phyloP scores from a whole-genome alignment of 2,329 filamentous ascomycete genomes.

The Trichoderma endophyticum region DNA sequence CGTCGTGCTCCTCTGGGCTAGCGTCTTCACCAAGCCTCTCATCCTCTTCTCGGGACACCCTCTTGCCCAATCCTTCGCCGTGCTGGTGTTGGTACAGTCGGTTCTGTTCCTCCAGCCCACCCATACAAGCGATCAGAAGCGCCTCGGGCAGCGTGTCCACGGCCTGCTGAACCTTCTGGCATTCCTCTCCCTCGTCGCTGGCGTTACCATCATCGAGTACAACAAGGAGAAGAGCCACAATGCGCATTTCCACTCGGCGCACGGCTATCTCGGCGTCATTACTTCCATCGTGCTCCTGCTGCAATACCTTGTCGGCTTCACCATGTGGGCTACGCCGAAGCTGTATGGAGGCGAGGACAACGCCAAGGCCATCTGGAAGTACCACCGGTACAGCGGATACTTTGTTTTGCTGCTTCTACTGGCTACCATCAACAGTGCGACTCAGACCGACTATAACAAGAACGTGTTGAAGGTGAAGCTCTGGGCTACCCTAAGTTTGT shows the following conservation, averaged over 20 bases:
- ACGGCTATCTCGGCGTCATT: slow-evolving; percentile 77
- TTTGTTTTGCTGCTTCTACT: slow-evolving; percentile 66
- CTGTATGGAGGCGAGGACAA: slow-evolving; percentile 76
- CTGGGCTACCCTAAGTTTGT: slow-evolving; percentile 70
- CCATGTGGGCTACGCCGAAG: slow-evolving; percentile 72
- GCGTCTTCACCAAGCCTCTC: slow-evolving; percentile 65
- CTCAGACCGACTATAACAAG: slow-evolving; percentile 70
- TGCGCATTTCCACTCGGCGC: slow-evolving; percentile 73
- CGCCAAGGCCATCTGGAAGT: slow-evolving; percentile 85
- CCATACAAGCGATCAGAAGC: slow-evolving; percentile 71
- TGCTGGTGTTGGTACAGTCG: slow-evolving; percentile 74
- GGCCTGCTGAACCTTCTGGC: slow-evolving; percentile 66
- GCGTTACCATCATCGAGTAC: slow-evolving; percentile 70
- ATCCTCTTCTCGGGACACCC: slow-evolving; percentile 89
- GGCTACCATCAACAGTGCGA: slow-evolving; percentile 71
- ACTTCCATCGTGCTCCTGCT: slow-evolving; percentile 67
- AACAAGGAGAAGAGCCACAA: slow-evolving; percentile 73
- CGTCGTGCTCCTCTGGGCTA: slow-evolving; percentile 71
- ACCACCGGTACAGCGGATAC: slow-evolving; percentile 79
- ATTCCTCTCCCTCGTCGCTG: slow-evolving; percentile 59
- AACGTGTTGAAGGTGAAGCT: slow-evolving; percentile 67
- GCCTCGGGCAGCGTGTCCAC: slow-evolving; percentile 58
- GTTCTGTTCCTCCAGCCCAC: slow-evolving; percentile 87
- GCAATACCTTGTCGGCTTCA: slow-evolving; percentile 77
- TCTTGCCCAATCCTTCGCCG: slow-evolving; percentile 62